Base-by-base conservation (phyloP, 768 basidiomycete species). In the Serendipita vermifera region DNA sequence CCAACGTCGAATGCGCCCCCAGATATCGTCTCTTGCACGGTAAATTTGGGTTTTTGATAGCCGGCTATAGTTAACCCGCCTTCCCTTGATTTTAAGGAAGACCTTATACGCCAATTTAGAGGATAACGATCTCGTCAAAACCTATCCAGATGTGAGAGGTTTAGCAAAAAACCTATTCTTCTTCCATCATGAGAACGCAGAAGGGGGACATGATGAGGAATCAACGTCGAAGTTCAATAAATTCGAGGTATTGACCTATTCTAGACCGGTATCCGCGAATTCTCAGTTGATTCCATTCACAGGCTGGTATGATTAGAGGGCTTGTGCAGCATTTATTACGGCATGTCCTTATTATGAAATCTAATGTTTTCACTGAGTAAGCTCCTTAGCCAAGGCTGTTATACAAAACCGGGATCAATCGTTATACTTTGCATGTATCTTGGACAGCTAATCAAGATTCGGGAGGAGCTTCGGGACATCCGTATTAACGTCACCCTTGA, bases 1-100 rank as follows among this genome's bases (percentile, higher is more conserved):
- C 0, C 86, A 88, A 63, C 71, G 86, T 1, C 74, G 87, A 13
- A 88, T 88, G 87, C 72, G 83, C 3, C 85, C 85, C 0, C 62
- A 66, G 3, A 86, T 88, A 38, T 81, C 84, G 0, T 72, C 74
- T 32, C 67, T 85, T 4, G 76, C 82, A 57, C 66, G 81, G 81
- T 77, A 57, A 15, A 66, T 55, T 20, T n/a, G n/a, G n/a, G n/a
- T n/a, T n/a, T n/a, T n/a, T n/a, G n/a, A n/a, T n/a, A n/a, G n/a
- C n/a, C n/a, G n/a, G n/a, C n/a, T n/a, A n/a, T n/a, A n/a, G n/a
- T n/a, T n/a, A n/a, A n/a, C n/a, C n/a, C n/a, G n/a, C n/a, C n/a
- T n/a, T n/a, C n/a, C n/a, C n/a, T n/a, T n/a, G n/a, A n/a, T n/a
- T n/a, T n/a, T 3, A 29, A 82, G 79, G 38, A 73, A 72, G 3